Evolutionary conservation across 148 eudicot species (phyloP), one percentile per base, ranked within the genome.

Genomic region (Chenopodium album): DNA sequence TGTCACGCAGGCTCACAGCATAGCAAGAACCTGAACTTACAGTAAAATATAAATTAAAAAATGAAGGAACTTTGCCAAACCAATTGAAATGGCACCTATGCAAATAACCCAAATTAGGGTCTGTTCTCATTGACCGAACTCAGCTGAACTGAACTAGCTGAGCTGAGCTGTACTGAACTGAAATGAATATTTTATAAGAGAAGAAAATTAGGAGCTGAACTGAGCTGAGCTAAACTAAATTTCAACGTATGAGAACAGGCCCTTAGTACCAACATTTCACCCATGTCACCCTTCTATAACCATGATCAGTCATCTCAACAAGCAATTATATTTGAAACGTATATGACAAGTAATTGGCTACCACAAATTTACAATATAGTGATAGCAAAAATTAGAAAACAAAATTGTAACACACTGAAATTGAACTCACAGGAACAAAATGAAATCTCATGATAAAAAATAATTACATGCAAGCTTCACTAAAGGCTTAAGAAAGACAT

Each of bases 11-110:
- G 37, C 54, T 76, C 46, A 83, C 73, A 9, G 90, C 63, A 85
- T 90, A 94, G 92, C 98, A 94, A 54, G 97, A 94, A 34, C 90
- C 97, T 94, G 92, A 75, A 64, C 62, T 74, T 62, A 31, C 64
- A 79, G 54, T 71, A 9, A 41, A 78, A 77, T 1, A 41, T 5
- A 41, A 41, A 37, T 5, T 5, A 37, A 41, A 14, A 78, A 7
- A 3, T 13, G 19, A 13, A 67, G 52, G 31, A 9, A 46, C 78
- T 73, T 46, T 50, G 73, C 17, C 46, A 72, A 64, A 48, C 8
- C 22, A 50, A 50, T 50, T 65, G 8, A 54, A 20, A 62, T 8
- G 9, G 34, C 83, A 13, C 52, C 62, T 28, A 80, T 12, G 29
- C 31, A 44, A 73, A 41, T 41, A 72, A 41, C 28, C 75, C 7